phyloP scores from a whole-genome alignment of 2,329 filamentous ascomycete genomes.

The Monilinia aucupariae region DNA sequence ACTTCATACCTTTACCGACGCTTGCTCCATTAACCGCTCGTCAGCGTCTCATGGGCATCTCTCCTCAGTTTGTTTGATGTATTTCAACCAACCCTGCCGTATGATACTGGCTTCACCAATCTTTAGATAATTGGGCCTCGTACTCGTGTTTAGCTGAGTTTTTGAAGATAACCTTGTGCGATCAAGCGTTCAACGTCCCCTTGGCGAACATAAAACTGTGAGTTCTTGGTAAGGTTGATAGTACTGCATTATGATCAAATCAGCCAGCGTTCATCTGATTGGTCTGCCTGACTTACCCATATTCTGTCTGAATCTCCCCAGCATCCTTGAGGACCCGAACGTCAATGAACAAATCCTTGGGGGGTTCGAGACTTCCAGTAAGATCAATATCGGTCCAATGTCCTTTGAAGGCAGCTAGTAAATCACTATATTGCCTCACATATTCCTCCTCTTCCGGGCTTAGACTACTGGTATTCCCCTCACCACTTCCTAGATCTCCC shows the following conservation, averaged over 20 bases:
- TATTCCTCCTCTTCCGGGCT: constrained; percentile 98
- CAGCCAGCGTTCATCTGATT: constrained; percentile 11
- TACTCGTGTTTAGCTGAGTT: constrained; percentile 62
- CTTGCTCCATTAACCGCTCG: background rate
- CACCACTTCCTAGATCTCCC: constrained; percentile 39
- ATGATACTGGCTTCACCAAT: background rate
- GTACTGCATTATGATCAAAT: constrained; percentile 50
- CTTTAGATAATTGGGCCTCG: background rate
- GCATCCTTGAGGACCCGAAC: constrained; percentile 94
- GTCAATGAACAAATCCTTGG: constrained; percentile 94
- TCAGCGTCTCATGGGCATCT: background rate
- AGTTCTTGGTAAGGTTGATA: constrained; percentile 95
- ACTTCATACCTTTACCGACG: background rate
- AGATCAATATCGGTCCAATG: constrained; percentile 98
- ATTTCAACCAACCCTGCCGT: background rate
- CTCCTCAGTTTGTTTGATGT: background rate
- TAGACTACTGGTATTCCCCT: constrained; percentile 64
- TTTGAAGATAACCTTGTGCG: constrained; percentile 89
- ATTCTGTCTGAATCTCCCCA: constrained; percentile 98
- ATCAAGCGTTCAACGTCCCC: constrained; percentile 94
- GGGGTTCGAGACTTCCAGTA: constrained; percentile 87
- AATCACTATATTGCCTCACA: constrained; percentile 81
- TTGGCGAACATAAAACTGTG: constrained; percentile 93
- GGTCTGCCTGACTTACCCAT: constrained; percentile 61
- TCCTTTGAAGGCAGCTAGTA: constrained; percentile 93